Evolutionary conservation across 768 basidiomycete species (phyloP).

Genomic region (Collybia mongolica): DNA sequence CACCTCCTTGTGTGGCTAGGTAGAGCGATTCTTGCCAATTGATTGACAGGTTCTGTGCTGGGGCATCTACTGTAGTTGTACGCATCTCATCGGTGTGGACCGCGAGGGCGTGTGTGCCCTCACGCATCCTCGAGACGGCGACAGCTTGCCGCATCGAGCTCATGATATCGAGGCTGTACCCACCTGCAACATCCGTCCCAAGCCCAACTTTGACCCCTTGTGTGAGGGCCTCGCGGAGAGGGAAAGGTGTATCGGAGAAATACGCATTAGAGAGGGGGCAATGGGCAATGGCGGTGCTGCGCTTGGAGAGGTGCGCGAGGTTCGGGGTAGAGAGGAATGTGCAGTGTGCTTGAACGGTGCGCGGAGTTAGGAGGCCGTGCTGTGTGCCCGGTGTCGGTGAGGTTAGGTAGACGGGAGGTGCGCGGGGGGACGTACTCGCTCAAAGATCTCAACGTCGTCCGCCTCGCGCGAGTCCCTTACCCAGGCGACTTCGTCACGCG

Average conservation of each 20-base stretch:
- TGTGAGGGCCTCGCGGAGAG: conserved; percentile 67
- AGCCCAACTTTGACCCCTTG: conserved; percentile 70
- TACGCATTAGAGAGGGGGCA: conserved; percentile 90
- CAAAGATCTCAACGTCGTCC: conserved; percentile 77
- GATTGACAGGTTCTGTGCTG: conserved; percentile 41
- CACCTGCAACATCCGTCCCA: conserved; percentile 85
- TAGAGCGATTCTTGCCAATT: conserved; percentile 83
- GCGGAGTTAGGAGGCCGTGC: conserved; percentile 58
- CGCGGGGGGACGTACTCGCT: conserved; percentile 44
- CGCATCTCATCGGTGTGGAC: background rate
- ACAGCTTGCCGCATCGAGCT: conserved; percentile 80
- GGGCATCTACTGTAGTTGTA: conserved; percentile 2
- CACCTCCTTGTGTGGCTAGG: conserved; percentile 81
- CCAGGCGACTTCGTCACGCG: conserved; percentile 72
- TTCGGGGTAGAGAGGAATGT: conserved; percentile 65
- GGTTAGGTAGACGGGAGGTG: background rate
- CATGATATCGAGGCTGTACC: conserved; percentile 80
- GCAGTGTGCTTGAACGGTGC: conserved; percentile 85
- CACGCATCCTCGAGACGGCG: conserved; percentile 63
- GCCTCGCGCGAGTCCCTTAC: conserved; percentile 58
- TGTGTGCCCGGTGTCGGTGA: conserved; percentile 22
- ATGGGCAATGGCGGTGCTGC: conserved; percentile 71
- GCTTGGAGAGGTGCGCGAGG: conserved; percentile 45
- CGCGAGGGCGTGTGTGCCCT: conserved; percentile 41
- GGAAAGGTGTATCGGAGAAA: conserved; percentile 73